Percentiles rank a stretch among this genome's conserved stretches.
Evolutionary conservation across 192 early-diverging fungal species (phyloP).

Genomic region (Chytriomyces sp.): DNA sequence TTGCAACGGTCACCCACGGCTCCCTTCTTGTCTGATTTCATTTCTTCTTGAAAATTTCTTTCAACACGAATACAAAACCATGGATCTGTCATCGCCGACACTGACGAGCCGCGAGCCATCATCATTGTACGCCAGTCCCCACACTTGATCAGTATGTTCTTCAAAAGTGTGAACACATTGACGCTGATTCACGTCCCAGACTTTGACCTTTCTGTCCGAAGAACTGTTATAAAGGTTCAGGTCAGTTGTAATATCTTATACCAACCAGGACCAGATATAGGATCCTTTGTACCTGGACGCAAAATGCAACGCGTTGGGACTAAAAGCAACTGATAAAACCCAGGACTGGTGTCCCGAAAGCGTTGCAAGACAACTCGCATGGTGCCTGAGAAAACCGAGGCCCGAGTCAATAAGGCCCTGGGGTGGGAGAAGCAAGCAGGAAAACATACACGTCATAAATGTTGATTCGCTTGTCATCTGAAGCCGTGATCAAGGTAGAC

Average conservation of each 20-base stretch:
- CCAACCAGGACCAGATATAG: neutral
- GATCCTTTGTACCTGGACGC: slow-evolving; percentile 57
- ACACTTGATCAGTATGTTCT: slow-evolving; percentile 79
- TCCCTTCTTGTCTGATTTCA: neutral
- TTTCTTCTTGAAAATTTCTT: neutral
- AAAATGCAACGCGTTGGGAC: slow-evolving; percentile 66
- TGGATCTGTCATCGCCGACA: slow-evolving; percentile 69
- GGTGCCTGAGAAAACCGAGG: slow-evolving; percentile 47
- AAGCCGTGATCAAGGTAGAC: slow-evolving; percentile 66
- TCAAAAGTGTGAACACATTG: slow-evolving; percentile 80
- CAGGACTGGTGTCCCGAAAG: slow-evolving; percentile 79
- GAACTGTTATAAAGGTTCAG: slow-evolving; percentile 46
- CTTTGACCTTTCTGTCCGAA: slow-evolving; percentile 77
- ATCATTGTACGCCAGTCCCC: slow-evolving; percentile 80
- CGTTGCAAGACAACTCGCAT: slow-evolving; percentile 72
- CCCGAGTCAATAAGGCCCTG: neutral
- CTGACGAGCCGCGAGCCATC: slow-evolving; percentile 73
- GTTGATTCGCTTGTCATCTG: slow-evolving; percentile 82
- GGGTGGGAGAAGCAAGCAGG: no score
- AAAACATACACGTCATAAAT: slow-evolving; percentile 65
- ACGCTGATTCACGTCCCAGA: slow-evolving; percentile 75
- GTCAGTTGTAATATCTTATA: neutral
- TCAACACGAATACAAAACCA: slow-evolving; percentile 47
- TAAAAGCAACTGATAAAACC: slow-evolving; percentile 73
- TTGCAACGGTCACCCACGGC: no score